A percentile compares a stretch with the other conserved stretches of the same genome.
These are phyloP conservation scores for Pharnaceum exiguum DNA, from an alignment of 148 eudicot genomes.

Conservation along the genomic window DNA sequence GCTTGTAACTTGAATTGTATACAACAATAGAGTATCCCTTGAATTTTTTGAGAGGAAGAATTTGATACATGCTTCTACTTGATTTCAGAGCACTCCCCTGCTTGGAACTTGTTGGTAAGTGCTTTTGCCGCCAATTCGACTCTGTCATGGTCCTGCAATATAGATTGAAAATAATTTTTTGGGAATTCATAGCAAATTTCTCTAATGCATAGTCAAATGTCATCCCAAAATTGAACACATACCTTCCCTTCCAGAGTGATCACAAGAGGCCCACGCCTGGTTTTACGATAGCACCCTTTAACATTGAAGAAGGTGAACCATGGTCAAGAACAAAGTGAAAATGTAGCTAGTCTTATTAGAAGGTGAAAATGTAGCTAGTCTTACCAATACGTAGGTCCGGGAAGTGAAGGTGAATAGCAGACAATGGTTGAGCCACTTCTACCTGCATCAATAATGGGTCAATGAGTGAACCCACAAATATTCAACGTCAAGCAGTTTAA, in stretches of 20 bases:
- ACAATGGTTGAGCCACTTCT: conserved; percentile 73
- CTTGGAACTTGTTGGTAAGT: conserved; percentile 47
- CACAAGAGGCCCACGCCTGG: conserved; percentile 63
- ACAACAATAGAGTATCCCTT: conserved; percentile 2
- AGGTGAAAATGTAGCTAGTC: conserved; percentile 8
- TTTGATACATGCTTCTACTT: conserved; percentile 13
- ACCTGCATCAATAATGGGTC: conserved; percentile 39
- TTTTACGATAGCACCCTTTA: conserved; percentile 78
- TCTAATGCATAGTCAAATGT: neutral
- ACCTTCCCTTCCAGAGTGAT: conserved; percentile 85
- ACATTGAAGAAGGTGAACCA: conserved; percentile 5
- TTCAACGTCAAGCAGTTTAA: neutral
- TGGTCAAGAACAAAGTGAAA: conserved; percentile 7
- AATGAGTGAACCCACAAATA: neutral
- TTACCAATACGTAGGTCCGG: conserved; percentile 82
- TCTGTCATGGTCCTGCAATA: conserved; percentile 59
- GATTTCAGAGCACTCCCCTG: conserved; percentile 34
- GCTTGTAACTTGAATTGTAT: neutral
- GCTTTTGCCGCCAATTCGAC: conserved; percentile 51
- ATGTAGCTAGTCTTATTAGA: neutral
- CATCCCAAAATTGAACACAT: neutral
- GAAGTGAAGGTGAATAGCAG: conserved; percentile 53
- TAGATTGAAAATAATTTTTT: neutral
- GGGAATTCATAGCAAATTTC: neutral
- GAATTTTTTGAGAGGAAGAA: conserved; percentile 1